These are phyloP conservation scores for Magnolia changhungtana DNA, from an alignment of 164 flowering plant species.

Conservation along the genomic window DNA sequence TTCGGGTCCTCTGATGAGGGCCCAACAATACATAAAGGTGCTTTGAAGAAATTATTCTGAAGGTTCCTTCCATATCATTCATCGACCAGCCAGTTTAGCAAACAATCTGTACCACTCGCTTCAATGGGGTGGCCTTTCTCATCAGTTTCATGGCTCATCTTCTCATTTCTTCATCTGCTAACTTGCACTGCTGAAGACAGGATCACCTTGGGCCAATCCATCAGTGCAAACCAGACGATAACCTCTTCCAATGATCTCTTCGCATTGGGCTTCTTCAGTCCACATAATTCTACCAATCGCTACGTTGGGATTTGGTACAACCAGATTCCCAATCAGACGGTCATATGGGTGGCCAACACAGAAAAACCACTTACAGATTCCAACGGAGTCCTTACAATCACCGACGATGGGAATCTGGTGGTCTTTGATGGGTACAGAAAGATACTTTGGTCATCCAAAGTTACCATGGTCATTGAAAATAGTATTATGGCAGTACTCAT, in stretches of 20 bases:
- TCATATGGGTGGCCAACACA: conserved; percentile 30
- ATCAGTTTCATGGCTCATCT: too few relatives aligned
- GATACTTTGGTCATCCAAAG: conserved; percentile 3
- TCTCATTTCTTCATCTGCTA: too few relatives aligned
- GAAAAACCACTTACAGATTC: conserved; percentile 14
- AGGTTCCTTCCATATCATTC: too few relatives aligned
- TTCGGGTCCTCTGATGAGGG: too few relatives aligned
- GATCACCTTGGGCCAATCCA: neutral
- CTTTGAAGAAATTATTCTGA: too few relatives aligned
- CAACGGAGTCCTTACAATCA: conserved; percentile 14
- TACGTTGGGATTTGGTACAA: conserved; percentile 32
- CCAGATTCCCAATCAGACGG: neutral
- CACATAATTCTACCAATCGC: conserved; percentile 21
- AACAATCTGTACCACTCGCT: too few relatives aligned
- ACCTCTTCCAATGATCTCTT: conserved; percentile 14
- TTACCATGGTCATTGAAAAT: neutral
- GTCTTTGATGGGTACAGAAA: neutral
- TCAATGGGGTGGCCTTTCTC: too few relatives aligned
- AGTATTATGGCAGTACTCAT: neutral
- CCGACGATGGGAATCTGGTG: conserved; percentile 17
- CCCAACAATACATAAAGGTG: too few relatives aligned
- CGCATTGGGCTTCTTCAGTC: conserved; percentile 31
- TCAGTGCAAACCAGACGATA: conserved; percentile 6
- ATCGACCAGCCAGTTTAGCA: too few relatives aligned
- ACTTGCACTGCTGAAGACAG: too few relatives aligned